Evolutionary conservation across 2,329 filamentous ascomycete species (phyloP).

Genomic region (Lachnellula arida): DNA sequence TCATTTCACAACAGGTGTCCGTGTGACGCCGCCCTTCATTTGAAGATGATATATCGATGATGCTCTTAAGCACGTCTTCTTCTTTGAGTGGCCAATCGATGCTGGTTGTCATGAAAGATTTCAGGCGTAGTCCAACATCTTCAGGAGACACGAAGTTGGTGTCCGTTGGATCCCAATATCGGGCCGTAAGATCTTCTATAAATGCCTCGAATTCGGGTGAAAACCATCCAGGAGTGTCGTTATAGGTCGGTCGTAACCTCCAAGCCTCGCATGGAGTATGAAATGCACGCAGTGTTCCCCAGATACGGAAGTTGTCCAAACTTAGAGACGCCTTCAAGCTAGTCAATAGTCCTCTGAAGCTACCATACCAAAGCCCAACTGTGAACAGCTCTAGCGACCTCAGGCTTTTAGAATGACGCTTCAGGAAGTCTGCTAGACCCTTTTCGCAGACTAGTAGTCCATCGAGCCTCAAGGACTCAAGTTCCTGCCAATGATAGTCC

Average conservation of each 20-base stretch:
- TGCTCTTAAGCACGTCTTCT: too few relatives aligned
- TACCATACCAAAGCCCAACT: neutral
- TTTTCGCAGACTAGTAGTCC: conserved; percentile 4
- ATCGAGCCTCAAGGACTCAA: conserved; percentile 1
- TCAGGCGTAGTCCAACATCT: too few relatives aligned
- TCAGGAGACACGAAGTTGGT: too few relatives aligned
- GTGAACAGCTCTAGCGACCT: neutral
- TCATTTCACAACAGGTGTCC: too few relatives aligned
- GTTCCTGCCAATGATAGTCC: neutral
- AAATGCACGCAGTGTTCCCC: neutral
- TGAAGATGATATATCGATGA: too few relatives aligned
- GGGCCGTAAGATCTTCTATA: neutral
- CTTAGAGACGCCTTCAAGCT: neutral
- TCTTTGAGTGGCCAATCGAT: too few relatives aligned
- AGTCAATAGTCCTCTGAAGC: neutral
- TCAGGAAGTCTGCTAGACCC: neutral
- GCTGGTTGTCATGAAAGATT: too few relatives aligned
- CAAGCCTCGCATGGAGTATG: neutral
- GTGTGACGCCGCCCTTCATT: too few relatives aligned
- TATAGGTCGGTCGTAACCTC: neutral
- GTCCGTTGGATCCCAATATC: neutral
- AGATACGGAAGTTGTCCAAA: neutral
- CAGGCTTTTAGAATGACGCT: neutral
- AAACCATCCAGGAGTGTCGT: neutral
- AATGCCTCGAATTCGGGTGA: neutral